phyloP scores from a whole-genome alignment of 768 basidiomycete genomes.

The Coprinellus micaceus region DNA sequence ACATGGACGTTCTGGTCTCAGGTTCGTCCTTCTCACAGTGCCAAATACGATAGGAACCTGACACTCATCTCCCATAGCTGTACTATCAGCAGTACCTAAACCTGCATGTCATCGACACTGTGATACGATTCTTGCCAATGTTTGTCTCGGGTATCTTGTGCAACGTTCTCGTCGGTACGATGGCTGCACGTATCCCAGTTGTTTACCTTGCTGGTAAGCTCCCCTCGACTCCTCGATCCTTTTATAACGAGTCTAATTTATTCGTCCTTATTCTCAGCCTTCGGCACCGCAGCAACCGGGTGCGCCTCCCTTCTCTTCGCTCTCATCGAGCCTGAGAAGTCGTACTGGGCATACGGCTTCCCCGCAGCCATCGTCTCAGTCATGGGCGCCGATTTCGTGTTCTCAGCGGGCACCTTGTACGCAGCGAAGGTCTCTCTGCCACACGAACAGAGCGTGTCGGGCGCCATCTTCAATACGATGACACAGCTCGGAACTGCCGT shows the following conservation, averaged over 20 bases:
- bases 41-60: too few species aligned
- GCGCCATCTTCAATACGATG: constrained; percentile 77
- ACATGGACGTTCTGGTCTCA: constrained; percentile 43
- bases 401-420: constrained; percentile 68
- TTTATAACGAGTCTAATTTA: background rate
- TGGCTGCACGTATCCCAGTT: constrained; percentile 53
- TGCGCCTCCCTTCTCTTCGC: constrained; percentile 65
- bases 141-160: constrained; percentile 59
- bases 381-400: constrained; percentile 77
- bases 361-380: constrained; percentile 62
- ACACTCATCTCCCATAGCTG: constrained; percentile 34
- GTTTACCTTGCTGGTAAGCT: constrained; percentile 51
- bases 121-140: constrained; percentile 70
- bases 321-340: constrained; percentile 48
- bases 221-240: background rate
- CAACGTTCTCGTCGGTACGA: constrained; percentile 61
- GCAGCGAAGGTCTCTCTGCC: constrained; percentile 63
- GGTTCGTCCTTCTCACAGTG: constrained; percentile 14
- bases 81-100: constrained; percentile 68
- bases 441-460: constrained; percentile 73
- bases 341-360: constrained; percentile 78
- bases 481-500: constrained; percentile 71
- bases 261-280: constrained; percentile 10
- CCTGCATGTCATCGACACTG: constrained; percentile 54
- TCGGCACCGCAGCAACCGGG: constrained; percentile 58